A percentile compares a stretch with the other conserved stretches of the same genome.
Conservation (phyloP, 495 filamentous ascomycete species). For the Aspergillus sclerotioniger region DNA sequence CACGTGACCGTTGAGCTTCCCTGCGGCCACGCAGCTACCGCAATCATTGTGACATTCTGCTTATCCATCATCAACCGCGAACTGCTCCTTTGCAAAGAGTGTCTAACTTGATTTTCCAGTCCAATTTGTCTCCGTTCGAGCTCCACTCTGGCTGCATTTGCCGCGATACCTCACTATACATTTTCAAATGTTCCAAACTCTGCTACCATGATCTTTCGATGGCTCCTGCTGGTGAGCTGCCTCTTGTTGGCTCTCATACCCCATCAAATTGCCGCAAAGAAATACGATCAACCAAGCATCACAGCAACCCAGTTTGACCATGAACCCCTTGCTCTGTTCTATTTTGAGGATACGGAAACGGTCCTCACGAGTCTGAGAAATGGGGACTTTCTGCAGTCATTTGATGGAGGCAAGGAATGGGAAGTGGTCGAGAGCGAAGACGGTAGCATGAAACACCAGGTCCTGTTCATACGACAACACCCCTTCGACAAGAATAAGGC, state of each 20-base stretch:
- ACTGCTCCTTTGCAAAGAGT: not conserved
- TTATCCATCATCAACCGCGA: not conserved
- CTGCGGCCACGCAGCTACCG: slow-evolving; percentile 33
- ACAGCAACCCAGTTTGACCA: slow-evolving; percentile 57
- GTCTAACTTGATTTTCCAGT: not conserved
- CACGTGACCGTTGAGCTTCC: slow-evolving; percentile 36
- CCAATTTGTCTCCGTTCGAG: not conserved
- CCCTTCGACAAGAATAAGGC: slow-evolving; percentile 74
- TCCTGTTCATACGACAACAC: slow-evolving; percentile 63
- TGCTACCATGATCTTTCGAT: slow-evolving; percentile 41
- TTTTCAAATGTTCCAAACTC: slow-evolving; percentile 35
- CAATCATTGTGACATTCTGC: not conserved
- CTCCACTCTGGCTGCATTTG: not conserved
- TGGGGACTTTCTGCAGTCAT: slow-evolving; percentile 65
- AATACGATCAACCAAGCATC: slow-evolving; percentile 50
- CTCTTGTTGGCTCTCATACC: slow-evolving; percentile 34
- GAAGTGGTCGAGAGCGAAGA: slow-evolving; percentile 59
- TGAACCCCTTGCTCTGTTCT: slow-evolving; percentile 64
- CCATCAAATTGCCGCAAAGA: slow-evolving; percentile 40
- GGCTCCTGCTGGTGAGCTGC: slow-evolving; percentile 38
- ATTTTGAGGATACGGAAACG: slow-evolving; percentile 83
- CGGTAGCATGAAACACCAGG: slow-evolving; percentile 50
- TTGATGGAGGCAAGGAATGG: slow-evolving; percentile 78
- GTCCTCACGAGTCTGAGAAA: slow-evolving; percentile 59
- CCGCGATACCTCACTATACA: slow-evolving; percentile 7